Evolutionary conservation across 495 filamentous ascomycete genomes (phyloP).

Genomic region (Aspergillus homomorphus): DNA sequence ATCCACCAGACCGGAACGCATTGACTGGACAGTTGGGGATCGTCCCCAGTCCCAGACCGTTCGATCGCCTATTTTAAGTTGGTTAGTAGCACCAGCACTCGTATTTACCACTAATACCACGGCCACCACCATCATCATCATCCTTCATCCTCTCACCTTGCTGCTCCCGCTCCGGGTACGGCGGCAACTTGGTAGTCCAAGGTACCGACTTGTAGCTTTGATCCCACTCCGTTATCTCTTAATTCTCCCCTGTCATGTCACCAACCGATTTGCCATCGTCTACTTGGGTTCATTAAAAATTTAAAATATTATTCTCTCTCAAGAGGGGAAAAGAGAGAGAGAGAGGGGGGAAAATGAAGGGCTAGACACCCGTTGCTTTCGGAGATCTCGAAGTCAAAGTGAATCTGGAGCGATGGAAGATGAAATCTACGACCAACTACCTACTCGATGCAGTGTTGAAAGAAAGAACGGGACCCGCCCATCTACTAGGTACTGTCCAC

Average conservation of each 20-base stretch:
- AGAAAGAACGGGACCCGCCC: neutral
- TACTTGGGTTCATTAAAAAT: neutral
- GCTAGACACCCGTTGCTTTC: neutral
- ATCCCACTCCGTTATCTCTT: neutral
- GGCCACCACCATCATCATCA: conserved; percentile 1
- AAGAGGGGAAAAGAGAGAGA: neutral
- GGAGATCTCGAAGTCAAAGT: neutral
- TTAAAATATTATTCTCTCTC: neutral
- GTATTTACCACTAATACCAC: conserved; percentile 12
- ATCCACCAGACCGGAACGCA: conserved; percentile 15
- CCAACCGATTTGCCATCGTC: neutral
- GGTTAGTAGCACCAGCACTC: conserved; percentile 9
- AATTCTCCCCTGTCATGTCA: neutral
- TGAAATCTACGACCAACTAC: neutral
- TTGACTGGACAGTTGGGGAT: conserved; percentile 21
- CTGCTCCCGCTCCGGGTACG: conserved; percentile 15
- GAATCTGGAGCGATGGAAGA: neutral
- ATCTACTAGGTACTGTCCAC: neutral
- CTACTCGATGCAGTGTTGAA: neutral
- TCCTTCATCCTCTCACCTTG: conserved; percentile 8
- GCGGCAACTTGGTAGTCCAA: conserved; percentile 14
- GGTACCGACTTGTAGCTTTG: neutral
- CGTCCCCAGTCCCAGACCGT: conserved; percentile 29
- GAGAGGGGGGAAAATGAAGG: neutral
- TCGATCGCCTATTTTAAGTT: conserved; percentile 32